These are phyloP conservation scores for Cyclotella baltica DNA, from an alignment of 108 stramenopile species.

Conservation along the genomic window DNA sequence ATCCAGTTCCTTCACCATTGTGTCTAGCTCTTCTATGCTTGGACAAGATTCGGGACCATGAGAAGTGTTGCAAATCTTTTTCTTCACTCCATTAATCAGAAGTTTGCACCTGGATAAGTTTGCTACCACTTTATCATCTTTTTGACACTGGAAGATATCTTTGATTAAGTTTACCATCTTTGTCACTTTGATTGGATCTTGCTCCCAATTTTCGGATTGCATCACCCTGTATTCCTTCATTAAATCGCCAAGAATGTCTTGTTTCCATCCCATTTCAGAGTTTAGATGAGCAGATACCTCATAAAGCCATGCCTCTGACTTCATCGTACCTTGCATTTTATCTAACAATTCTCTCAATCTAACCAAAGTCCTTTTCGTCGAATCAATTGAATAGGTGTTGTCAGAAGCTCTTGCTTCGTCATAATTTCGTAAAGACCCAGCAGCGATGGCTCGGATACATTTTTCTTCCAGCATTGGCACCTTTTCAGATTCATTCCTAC, in stretches of 20 bases:
- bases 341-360: slow-evolving; percentile 73
- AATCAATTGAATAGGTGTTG: slow-evolving; percentile 58
- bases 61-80: slow-evolving; percentile 60
- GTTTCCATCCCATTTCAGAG: slow-evolving; percentile 66
- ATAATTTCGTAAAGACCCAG: slow-evolving; percentile 61
- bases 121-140: slow-evolving; percentile 48
- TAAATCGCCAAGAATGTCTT: slow-evolving; percentile 74
- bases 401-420: slow-evolving; percentile 24
- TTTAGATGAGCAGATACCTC: slow-evolving; percentile 71
- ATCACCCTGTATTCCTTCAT: slow-evolving; percentile 86
- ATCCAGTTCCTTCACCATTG: slow-evolving; percentile 55
- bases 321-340: slow-evolving; percentile 49
- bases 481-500: slow-evolving; percentile 53
- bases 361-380: slow-evolving; percentile 64
- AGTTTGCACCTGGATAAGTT: slow-evolving; percentile 69
- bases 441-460: slow-evolving; percentile 78
- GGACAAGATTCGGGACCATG: slow-evolving; percentile 44
- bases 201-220: slow-evolving; percentile 70
- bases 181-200: slow-evolving; percentile 57
- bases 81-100: slow-evolving; percentile 64
- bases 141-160: slow-evolving; percentile 66
- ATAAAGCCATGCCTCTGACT: slow-evolving; percentile 77
- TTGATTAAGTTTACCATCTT: slow-evolving; percentile 61
- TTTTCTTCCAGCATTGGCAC: slow-evolving; percentile 79
- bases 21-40: slow-evolving; percentile 52